Conservation (phyloP, 2,329 filamentous ascomycete genomes). For the Trichoderma arundinaceum region DNA sequence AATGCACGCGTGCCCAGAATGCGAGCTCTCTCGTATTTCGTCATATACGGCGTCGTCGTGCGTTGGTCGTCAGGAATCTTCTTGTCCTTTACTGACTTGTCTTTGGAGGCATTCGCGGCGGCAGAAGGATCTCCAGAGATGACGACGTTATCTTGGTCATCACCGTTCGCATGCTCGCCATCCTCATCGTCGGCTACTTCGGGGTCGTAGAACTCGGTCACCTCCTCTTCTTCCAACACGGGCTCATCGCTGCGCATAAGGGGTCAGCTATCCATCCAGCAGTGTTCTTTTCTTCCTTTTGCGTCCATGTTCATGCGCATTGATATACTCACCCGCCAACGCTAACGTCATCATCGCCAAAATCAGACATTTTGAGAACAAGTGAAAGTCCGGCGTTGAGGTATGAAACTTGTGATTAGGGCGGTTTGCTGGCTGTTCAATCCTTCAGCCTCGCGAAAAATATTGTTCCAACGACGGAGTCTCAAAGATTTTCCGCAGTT, state of each 20-base stretch:
- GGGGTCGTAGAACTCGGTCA: slow-evolving; percentile 60
- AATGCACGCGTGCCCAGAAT: slow-evolving; percentile 91
- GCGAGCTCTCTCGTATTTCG: slow-evolving; percentile 95
- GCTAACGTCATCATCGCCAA: slow-evolving; percentile 68
- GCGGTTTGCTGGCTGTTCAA: not conserved
- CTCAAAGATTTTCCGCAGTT: slow-evolving; percentile 44
- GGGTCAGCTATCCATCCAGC: slow-evolving; percentile 6
- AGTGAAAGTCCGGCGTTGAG: slow-evolving; percentile 18
- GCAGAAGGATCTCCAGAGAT: slow-evolving; percentile 67
- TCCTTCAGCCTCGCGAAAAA: slow-evolving; percentile 41
- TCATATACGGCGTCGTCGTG: slow-evolving; percentile 97
- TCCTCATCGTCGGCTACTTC: slow-evolving; percentile 62
- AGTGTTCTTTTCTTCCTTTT: not conserved
- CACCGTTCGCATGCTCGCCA: slow-evolving; percentile 58
- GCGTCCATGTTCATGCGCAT: slow-evolving; percentile 33
- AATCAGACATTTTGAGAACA: slow-evolving; percentile 68
- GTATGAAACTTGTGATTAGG: not conserved
- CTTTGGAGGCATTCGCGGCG: slow-evolving; percentile 60
- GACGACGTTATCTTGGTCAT: slow-evolving; percentile 65
- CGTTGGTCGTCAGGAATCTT: slow-evolving; percentile 88
- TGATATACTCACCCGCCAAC: slow-evolving; percentile 57
- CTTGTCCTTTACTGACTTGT: slow-evolving; percentile 73
- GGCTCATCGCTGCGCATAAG: slow-evolving; percentile 65
- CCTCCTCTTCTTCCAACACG: slow-evolving; percentile 73
- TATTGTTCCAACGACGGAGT: slow-evolving; percentile 36